phyloP scores from a whole-genome alignment of 2,329 filamentous ascomycete species.

The Cercospora brassicicola region DNA sequence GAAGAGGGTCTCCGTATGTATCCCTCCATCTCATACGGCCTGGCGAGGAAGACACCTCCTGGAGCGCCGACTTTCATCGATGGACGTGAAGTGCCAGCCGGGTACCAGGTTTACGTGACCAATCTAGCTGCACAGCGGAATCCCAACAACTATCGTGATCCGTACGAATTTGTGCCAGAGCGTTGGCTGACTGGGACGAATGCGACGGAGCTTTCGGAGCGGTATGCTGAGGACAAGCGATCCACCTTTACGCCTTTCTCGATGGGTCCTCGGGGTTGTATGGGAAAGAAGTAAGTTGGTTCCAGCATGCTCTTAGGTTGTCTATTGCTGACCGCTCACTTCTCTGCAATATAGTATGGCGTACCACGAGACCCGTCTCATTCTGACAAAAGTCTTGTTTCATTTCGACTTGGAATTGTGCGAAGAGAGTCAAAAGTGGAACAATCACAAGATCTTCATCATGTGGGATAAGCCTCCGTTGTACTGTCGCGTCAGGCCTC shows the following conservation, averaged over 20 bases:
- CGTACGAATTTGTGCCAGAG: constrained; percentile 38
- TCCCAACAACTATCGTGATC: constrained; percentile 33
- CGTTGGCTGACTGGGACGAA: constrained; percentile 40
- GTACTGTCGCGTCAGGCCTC: constrained; percentile 9
- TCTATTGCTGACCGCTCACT: background rate
- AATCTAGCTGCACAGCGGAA: constrained; percentile 32
- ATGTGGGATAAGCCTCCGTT: constrained; percentile 31
- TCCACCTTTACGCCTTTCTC: constrained; percentile 35
- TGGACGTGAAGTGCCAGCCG: constrained; percentile 31
- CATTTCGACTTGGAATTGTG: constrained; percentile 40
- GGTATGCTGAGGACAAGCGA: constrained; percentile 30
- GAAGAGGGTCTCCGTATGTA: constrained; percentile 50
- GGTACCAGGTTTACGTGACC: constrained; percentile 1
- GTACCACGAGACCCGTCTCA: constrained; percentile 42
- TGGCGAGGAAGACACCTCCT: constrained; percentile 32
- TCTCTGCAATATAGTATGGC: constrained; percentile 22
- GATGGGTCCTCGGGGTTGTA: constrained; percentile 41
- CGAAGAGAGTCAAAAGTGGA: constrained; percentile 27
- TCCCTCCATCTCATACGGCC: constrained; percentile 47
- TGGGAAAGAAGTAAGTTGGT: constrained; percentile 36
- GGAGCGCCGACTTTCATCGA: constrained; percentile 23
- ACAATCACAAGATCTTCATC: constrained; percentile 27
- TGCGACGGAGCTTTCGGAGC: constrained; percentile 24
- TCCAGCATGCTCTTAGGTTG: constrained; percentile 5
- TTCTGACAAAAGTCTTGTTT: constrained; percentile 42